These are phyloP conservation scores for Trametes villosa DNA, from an alignment of 768 basidiomycete species.

Conservation along the genomic window DNA sequence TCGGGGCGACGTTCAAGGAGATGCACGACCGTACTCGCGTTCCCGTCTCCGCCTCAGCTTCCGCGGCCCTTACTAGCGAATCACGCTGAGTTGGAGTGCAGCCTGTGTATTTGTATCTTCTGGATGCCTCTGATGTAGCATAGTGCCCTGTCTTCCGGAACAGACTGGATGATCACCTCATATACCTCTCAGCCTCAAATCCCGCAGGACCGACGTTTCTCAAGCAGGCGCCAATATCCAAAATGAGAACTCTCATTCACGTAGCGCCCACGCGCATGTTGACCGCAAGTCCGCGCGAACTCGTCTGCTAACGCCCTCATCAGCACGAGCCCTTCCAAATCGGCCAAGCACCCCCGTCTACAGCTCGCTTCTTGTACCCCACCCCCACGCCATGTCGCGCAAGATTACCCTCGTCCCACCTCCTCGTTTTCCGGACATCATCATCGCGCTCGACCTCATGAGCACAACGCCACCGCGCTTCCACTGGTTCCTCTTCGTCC, in stretches of 20 bases:
- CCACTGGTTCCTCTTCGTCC: slow-evolving; percentile 16
- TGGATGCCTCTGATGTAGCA: no score
- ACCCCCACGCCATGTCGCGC: not conserved
- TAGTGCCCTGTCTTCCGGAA: no score
- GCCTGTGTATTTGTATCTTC: not conserved
- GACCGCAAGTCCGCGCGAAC: not conserved
- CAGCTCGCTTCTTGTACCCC: not conserved
- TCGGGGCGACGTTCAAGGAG: slow-evolving; percentile 34
- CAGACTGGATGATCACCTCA: no score
- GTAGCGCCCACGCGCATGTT: not conserved
- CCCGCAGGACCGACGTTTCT: no score
- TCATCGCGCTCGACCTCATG: slow-evolving; percentile 16
- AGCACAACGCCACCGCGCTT: slow-evolving; percentile 15
- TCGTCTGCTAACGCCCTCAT: not conserved
- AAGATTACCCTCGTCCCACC: not conserved
- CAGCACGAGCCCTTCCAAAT: not conserved
- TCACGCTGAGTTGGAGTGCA: not conserved
- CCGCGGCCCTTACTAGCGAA: not conserved
- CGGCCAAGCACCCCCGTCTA: not conserved
- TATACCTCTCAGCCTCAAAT: no score
- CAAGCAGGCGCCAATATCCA: no score
- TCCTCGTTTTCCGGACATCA: slow-evolving; percentile 7
- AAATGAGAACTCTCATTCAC: no score
- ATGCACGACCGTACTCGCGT: slow-evolving; percentile 20
- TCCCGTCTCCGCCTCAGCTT: not conserved